phyloP scores from a whole-genome alignment of 805 yeast species.

The Ogataea haglerorum region DNA sequence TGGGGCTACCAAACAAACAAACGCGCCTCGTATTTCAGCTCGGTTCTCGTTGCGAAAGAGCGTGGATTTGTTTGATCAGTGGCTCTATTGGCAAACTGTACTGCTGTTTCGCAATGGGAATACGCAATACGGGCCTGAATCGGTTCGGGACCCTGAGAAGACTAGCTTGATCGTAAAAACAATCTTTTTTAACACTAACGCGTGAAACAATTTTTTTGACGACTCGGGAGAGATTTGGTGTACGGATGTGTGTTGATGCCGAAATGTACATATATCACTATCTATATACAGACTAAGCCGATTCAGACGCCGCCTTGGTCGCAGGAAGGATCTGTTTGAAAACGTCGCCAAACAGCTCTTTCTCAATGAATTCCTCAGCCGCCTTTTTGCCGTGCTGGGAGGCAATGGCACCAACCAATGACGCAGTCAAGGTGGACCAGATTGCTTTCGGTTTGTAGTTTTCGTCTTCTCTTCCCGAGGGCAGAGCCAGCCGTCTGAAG shows the following conservation, averaged over 20 bases:
- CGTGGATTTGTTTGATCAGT: no score
- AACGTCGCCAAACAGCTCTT: conserved; percentile 31
- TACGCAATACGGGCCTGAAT: neutral
- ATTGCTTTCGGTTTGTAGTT: conserved; percentile 27
- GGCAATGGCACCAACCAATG: conserved; percentile 68
- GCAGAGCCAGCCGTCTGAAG: conserved; percentile 57
- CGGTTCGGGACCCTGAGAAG: neutral
- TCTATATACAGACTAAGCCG: conserved; percentile 14
- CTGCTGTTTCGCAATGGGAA: neutral
- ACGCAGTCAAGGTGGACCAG: conserved; percentile 31
- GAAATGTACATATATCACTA: conserved; percentile 10
- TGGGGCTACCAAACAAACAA: neutral
- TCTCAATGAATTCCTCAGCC: conserved; percentile 57
- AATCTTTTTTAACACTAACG: neutral
- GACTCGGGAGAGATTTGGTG: neutral
- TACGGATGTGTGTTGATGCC: conserved; percentile 6
- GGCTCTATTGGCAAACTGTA: neutral
- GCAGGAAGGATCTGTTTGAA: conserved; percentile 3
- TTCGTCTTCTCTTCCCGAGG: conserved; percentile 33
- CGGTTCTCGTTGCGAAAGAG: no score
- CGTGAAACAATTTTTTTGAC: conserved; percentile 1
- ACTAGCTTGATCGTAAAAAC: conserved; percentile 3
- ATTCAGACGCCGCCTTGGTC: neutral
- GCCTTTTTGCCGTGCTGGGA: conserved; percentile 54
- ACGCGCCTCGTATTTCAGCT: neutral